These are phyloP conservation scores for Aureobasidium sp. DNA, from an alignment of 2,329 filamentous ascomycete genomes.

Conservation along the genomic window DNA sequence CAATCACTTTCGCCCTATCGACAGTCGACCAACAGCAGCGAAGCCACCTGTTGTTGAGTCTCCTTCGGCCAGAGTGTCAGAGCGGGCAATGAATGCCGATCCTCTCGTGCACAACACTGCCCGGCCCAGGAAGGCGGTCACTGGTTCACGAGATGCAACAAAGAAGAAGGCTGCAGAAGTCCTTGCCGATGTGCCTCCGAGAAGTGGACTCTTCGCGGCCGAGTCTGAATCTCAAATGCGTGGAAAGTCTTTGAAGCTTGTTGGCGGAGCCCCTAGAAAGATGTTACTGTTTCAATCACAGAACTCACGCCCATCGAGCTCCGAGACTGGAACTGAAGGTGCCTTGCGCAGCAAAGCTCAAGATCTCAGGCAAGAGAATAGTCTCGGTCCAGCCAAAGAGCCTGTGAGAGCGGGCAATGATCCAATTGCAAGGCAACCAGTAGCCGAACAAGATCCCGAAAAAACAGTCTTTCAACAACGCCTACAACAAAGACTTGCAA, in stretches of 20 bases:
- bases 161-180: neutral
- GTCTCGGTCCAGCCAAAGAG: neutral
- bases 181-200: neutral
- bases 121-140: neutral
- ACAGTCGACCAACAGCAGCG: neutral
- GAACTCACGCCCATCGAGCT: constrained; percentile 12
- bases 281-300: constrained; percentile 36
- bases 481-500: constrained; percentile 23
- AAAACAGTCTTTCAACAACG: constrained; percentile 16
- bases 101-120: neutral
- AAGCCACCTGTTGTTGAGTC: neutral
- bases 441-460: constrained; percentile 1
- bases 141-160: neutral
- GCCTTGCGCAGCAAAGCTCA: neutral
- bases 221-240: neutral
- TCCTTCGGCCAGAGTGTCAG: constrained; percentile 8
- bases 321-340: neutral
- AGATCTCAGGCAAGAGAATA: neutral
- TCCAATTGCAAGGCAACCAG: neutral
- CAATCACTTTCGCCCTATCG: constrained; percentile 11
- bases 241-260: constrained; percentile 30
- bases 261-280: constrained; percentile 31
- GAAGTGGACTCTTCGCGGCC: neutral
- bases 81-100: neutral
- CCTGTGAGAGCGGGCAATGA: neutral